These are phyloP conservation scores for Grosmannia penicillata DNA, from an alignment of 2,329 filamentous ascomycete species.

Conservation along the genomic window DNA sequence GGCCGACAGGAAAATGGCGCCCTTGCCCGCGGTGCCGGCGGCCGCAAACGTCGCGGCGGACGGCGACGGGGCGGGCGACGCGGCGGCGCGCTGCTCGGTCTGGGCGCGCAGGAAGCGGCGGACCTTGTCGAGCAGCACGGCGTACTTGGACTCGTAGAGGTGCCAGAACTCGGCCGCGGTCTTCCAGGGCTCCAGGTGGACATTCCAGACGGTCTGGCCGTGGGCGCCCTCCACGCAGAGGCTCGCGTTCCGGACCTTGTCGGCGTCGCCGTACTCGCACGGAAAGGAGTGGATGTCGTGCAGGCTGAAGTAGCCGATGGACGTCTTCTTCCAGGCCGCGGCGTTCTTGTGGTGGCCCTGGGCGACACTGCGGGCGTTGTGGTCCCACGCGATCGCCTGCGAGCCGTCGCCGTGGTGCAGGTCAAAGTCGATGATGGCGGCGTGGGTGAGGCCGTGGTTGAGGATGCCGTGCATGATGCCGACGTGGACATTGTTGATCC, in stretches of 20 bases:
- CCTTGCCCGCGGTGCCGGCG: conserved; percentile 35
- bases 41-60: background rate
- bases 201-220: conserved; percentile 89
- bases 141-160: conserved; percentile 70
- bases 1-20: conserved; percentile 86
- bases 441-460: conserved; percentile 76
- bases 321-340: conserved; percentile 62
- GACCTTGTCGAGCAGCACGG: conserved; percentile 64
- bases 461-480: conserved; percentile 85
- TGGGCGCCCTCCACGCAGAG: conserved; percentile 90
- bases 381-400: conserved; percentile 82
- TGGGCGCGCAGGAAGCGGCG: conserved; percentile 62
- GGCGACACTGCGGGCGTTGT: conserved; percentile 47
- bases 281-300: conserved; percentile 99
- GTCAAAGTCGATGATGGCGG: conserved; percentile 86
- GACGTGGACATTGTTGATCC: conserved; percentile 96
- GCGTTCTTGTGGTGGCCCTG: conserved; percentile 45
- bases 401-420: conserved; percentile 92
- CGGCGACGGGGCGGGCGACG: too few species aligned
- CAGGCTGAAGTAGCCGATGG: conserved; percentile 89
- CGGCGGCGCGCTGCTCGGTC: conserved; percentile 37
- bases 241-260: conserved; percentile 88
- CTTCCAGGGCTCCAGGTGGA: conserved; percentile 82
- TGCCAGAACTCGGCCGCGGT: conserved; percentile 75
- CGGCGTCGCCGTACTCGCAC: conserved; percentile 83